Base-by-base conservation (phyloP, 225 moss, liverwort and hornwort species). In the Anthoceros angustus region DNA sequence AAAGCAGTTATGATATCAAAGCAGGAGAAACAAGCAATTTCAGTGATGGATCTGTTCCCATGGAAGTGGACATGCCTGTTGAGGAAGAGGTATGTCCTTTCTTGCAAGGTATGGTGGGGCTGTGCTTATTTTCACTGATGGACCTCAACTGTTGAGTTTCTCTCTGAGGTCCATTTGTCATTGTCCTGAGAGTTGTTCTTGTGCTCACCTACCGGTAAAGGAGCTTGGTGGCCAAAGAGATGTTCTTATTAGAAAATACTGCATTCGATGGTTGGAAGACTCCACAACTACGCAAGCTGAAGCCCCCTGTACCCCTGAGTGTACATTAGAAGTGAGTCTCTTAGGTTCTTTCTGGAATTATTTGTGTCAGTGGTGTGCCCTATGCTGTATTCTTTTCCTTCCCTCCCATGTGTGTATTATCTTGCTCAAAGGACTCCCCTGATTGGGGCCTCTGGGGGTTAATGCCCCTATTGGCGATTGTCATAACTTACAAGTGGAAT, bases 21-120 rank as follows among this genome's bases (percentile, higher is more conserved):
- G 12, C 81, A 78, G 41, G 62, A 41, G 63, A 67, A 71, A 64
- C 42, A 69, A 43, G 40, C 69, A 15, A 0, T 71, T 39, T 21
- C 62, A 70, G 68, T 70, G 32, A 72, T 66, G 86, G 77, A 82
- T 78, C 81, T 64, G 82, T 82, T 38, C 86, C 88, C 14, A 92
- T 86, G 85, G 86, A 92, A 14, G 86, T 88, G 7, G 86, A 92
- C 70, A 64, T 76, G 50, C 80, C 79, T 70, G 55, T 64, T 12
- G 67, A 63, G 67, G 67, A 60, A 39, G 77, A 86, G 92, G 88
- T 92, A 80, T 66, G 32, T 42, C 39, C 10, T 63, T 63, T n/a
- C n/a, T 62, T 70, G 7, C 62, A 15, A 63, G 45, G 25, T 63
- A 62, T 62, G 40, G 62, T 25, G 46, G 20, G 41, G 20, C 8